Evolutionary conservation across 2,329 filamentous ascomycete species (phyloP).

Genomic region (Diaporthe capsici): DNA sequence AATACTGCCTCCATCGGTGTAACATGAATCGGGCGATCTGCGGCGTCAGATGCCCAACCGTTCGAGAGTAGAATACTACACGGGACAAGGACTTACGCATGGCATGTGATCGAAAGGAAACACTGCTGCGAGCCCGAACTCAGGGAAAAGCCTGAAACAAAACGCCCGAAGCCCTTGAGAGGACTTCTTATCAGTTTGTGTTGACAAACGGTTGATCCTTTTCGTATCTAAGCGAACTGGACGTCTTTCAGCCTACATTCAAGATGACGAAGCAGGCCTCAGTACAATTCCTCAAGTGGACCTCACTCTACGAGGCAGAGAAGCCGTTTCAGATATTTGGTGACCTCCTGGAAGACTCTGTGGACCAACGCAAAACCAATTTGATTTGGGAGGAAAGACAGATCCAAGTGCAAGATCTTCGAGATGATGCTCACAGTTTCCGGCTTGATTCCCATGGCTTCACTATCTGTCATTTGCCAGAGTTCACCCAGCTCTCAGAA

Average conservation of each 20-base stretch:
- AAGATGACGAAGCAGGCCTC: not conserved
- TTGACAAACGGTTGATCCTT: not conserved
- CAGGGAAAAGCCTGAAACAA: too few relatives aligned
- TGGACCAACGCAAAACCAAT: conserved; percentile 10
- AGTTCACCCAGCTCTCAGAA: not conserved
- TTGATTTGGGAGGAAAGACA: not conserved
- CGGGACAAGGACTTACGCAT: too few relatives aligned
- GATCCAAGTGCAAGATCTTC: not conserved
- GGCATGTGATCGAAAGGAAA: not conserved
- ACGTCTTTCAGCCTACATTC: not conserved
- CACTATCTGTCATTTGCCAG: not conserved
- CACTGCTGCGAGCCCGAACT: not conserved
- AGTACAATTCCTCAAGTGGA: conserved; percentile 13
- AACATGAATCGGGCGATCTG: not conserved
- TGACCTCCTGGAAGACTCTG: not conserved
- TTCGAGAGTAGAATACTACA: not conserved
- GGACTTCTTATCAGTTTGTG: not conserved
- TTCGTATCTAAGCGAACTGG: not conserved
- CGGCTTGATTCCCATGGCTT: not conserved
- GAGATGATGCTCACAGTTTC: not conserved
- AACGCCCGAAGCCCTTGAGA: too few relatives aligned
- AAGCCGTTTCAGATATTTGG: conserved; percentile 14
- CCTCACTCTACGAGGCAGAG: not conserved
- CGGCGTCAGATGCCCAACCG: not conserved
- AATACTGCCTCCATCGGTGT: not conserved